phyloP scores from a whole-genome alignment of 352 stramenopile genomes.

The Thraustotheca clavata region DNA sequence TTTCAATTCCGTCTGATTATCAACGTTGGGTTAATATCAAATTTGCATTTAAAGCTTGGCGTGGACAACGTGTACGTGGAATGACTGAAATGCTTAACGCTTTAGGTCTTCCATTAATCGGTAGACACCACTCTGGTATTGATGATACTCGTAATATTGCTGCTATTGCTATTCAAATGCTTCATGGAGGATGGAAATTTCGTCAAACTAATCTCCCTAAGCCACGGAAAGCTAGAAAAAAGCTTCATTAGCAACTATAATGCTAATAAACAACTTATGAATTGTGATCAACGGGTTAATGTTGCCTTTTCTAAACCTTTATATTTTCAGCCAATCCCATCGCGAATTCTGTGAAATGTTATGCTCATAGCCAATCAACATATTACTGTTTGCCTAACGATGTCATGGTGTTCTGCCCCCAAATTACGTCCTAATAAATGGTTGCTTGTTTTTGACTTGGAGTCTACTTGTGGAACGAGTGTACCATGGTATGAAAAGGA shows the following conservation, averaged over 20 bases:
- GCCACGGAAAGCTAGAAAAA: too few relatives aligned
- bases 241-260: too few relatives aligned
- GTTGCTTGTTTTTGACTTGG: not conserved
- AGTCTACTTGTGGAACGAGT: not conserved
- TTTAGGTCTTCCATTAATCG: not conserved
- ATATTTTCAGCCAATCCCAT: too few relatives aligned
- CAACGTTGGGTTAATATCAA: not conserved
- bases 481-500: not conserved
- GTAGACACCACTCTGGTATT: not conserved
- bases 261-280: too few relatives aligned
- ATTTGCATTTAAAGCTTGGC: not conserved
- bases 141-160: slow-evolving; percentile 4
- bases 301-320: too few relatives aligned
- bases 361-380: not conserved
- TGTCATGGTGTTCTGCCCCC: not conserved
- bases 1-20: not conserved
- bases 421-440: not conserved
- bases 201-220: too few relatives aligned
- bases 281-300: too few relatives aligned
- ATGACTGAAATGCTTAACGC: not conserved
- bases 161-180: not conserved
- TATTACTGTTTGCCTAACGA: too few relatives aligned
- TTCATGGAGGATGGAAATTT: too few relatives aligned
- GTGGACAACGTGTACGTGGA: not conserved
- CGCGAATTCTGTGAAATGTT: too few relatives aligned